Conservation (phyloP, 345 rosid species). For the Eucalyptus cladocalyx region DNA sequence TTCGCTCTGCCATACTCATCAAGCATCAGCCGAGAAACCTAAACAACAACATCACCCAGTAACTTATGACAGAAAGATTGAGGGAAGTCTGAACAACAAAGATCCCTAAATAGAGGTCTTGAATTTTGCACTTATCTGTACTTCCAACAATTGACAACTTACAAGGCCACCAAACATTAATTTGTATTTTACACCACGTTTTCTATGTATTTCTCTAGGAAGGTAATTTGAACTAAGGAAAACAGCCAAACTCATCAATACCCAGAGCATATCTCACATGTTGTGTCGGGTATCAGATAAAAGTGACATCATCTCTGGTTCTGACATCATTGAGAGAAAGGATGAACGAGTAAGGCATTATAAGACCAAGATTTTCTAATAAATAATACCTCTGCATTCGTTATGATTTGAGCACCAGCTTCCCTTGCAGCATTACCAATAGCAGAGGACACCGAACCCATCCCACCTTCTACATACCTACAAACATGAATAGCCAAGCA, state of each 20-base stretch:
- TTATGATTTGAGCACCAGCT: slow-evolving; percentile 74
- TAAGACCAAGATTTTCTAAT: not conserved
- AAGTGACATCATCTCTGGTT: not conserved
- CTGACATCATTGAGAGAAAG: not conserved
- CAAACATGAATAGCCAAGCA: not conserved
- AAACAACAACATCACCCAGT: not conserved
- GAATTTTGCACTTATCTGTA: not conserved
- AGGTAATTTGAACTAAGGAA: not conserved
- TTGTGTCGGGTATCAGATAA: not conserved
- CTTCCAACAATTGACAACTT: not conserved
- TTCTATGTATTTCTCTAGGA: not conserved
- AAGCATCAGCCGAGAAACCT: slow-evolving; percentile 48
- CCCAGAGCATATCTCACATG: not conserved
- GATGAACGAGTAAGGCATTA: not conserved
- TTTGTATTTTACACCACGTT: not conserved
- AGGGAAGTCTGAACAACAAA: not conserved
- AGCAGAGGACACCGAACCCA: slow-evolving; percentile 75
- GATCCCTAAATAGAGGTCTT: not conserved
- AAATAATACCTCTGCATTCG: slow-evolving; percentile 48
- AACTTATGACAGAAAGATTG: not conserved
- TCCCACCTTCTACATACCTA: slow-evolving; percentile 88
- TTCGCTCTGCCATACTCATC: slow-evolving; percentile 37
- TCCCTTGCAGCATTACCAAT: slow-evolving; percentile 70
- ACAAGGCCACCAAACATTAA: not conserved
- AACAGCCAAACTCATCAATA: not conserved